phyloP scores from a whole-genome alignment of 768 basidiomycete genomes.

The Russula sp. region DNA sequence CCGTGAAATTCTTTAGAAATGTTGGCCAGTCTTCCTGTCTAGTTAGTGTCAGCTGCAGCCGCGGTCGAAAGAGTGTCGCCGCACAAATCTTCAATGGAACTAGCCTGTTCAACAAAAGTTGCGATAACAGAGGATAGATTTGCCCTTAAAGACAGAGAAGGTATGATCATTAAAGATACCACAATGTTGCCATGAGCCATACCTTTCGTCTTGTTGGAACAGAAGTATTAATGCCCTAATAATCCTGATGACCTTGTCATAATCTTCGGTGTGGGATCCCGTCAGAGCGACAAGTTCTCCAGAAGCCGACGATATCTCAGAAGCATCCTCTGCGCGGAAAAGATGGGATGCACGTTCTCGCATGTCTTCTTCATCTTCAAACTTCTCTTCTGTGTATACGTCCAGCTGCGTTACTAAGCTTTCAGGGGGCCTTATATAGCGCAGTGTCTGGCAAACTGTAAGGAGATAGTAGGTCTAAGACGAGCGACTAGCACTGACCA shows the following conservation, averaged over 20 bases:
- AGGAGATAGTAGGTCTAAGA: neutral
- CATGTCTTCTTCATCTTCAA: slow-evolving; percentile 83
- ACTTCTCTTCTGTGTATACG: slow-evolving; percentile 81
- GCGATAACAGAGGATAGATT: neutral
- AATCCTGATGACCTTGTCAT: slow-evolving; percentile 53
- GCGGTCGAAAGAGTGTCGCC: neutral
- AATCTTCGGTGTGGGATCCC: slow-evolving; percentile 54
- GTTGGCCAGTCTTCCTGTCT: slow-evolving; percentile 61
- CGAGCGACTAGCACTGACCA: slow-evolving; percentile 44
- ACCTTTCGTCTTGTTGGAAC: slow-evolving; percentile 56
- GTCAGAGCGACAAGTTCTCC: slow-evolving; percentile 56
- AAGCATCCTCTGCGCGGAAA: slow-evolving; percentile 28
- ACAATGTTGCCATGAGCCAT: neutral
- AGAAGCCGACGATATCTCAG: slow-evolving; percentile 48
- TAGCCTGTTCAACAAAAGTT: slow-evolving; percentile 13
- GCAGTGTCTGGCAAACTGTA: slow-evolving; percentile 46
- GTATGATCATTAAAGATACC: neutral
- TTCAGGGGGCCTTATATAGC: slow-evolving; percentile 74
- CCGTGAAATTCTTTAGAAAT: slow-evolving; percentile 53
- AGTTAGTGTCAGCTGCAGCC: slow-evolving; percentile 4
- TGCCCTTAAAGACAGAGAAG: neutral
- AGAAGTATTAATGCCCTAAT: slow-evolving; percentile 49
- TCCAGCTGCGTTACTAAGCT: slow-evolving; percentile 68
- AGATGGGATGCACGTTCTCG: slow-evolving; percentile 50
- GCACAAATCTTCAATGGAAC: slow-evolving; percentile 9